Percentiles rank a stretch among this genome's conserved stretches.
Conservation (phyloP, 2,329 filamentous ascomycete species). For the Colletotrichum cereale region DNA sequence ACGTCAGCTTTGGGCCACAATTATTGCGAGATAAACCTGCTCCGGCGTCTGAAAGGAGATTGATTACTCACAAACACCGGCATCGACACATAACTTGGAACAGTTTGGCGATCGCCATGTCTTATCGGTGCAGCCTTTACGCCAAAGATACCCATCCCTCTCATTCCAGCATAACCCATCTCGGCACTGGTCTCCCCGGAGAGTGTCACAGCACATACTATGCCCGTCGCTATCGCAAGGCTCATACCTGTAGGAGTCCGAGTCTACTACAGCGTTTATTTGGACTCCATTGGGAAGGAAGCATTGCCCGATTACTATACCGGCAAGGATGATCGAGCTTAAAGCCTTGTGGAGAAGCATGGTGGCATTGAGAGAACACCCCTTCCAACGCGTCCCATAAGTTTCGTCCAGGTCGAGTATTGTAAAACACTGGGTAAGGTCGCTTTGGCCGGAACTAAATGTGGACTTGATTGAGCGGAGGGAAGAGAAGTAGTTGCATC, state of each 20-base stretch:
- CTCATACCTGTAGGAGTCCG: conserved; percentile 6
- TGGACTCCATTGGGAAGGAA: conserved; percentile 29
- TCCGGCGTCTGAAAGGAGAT: not conserved
- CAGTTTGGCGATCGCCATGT: conserved; percentile 43
- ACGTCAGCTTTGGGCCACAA: not conserved
- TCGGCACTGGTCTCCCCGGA: conserved; percentile 16
- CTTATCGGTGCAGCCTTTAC: conserved; percentile 44
- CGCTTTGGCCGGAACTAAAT: too few relatives aligned
- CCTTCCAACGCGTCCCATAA: too few relatives aligned
- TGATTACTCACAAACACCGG: conserved; percentile 10
- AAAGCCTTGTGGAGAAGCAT: too few relatives aligned
- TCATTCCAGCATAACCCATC: conserved; percentile 32
- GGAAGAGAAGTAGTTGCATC: too few relatives aligned
- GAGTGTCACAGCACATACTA: conserved; percentile 33
- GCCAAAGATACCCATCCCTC: conserved; percentile 32
- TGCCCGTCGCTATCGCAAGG: conserved; percentile 20
- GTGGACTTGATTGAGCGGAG: too few relatives aligned
- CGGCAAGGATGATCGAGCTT: too few relatives aligned
- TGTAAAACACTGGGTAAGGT: too few relatives aligned
- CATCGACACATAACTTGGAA: conserved; percentile 42
- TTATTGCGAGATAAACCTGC: not conserved
- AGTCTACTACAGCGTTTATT: not conserved
- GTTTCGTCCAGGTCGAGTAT: too few relatives aligned
- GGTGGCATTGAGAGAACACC: too few relatives aligned
- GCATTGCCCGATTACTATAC: conserved; percentile 9